These are phyloP conservation scores for Labyrinthula sp. DNA, from an alignment of 352 stramenopile genomes.

Conservation along the genomic window DNA sequence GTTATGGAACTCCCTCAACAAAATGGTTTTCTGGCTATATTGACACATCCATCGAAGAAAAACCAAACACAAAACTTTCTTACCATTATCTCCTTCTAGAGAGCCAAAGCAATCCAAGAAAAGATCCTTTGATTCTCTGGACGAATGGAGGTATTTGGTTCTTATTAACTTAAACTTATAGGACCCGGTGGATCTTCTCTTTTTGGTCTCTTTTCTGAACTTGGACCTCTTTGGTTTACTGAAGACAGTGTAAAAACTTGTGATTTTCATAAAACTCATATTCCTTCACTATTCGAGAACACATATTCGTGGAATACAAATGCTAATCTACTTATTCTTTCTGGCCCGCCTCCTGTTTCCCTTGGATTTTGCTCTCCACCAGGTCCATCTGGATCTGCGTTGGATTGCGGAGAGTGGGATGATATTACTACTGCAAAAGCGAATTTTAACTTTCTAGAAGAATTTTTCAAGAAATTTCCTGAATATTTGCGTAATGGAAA, in stretches of 20 bases:
- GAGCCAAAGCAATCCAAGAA: conserved; percentile 10
- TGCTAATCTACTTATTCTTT: conserved; percentile 39
- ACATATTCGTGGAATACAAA: conserved; percentile 36
- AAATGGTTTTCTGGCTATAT: conserved; percentile 27
- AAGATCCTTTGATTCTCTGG: conserved; percentile 33
- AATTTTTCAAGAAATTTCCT: conserved; percentile 61
- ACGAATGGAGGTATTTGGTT: conserved; percentile 31
- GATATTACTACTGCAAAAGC: conserved; percentile 37
- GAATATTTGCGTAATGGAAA: conserved; percentile 45
- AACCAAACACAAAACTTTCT: conserved; percentile 1
- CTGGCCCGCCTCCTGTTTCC: conserved; percentile 40
- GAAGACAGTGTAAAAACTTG: conserved; percentile 34
- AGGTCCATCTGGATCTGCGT: conserved; percentile 17
- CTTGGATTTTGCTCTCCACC: conserved; percentile 39
- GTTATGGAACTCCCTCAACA: conserved; percentile 17
- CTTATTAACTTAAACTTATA: no score
- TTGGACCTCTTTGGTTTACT: conserved; percentile 28
- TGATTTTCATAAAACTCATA: conserved; percentile 34
- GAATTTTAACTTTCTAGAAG: conserved; percentile 37
- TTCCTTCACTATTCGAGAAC: conserved; percentile 40
- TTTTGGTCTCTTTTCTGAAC: conserved; percentile 33
- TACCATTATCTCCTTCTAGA: conserved; percentile 26
- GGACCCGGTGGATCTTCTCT: conserved; percentile 29
- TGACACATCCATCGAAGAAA: conserved; percentile 4
- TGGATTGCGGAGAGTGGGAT: conserved; percentile 37